These are phyloP conservation scores for Capsicum pubescens DNA, from an alignment of 257 asterid genomes.

Conservation along the genomic window DNA sequence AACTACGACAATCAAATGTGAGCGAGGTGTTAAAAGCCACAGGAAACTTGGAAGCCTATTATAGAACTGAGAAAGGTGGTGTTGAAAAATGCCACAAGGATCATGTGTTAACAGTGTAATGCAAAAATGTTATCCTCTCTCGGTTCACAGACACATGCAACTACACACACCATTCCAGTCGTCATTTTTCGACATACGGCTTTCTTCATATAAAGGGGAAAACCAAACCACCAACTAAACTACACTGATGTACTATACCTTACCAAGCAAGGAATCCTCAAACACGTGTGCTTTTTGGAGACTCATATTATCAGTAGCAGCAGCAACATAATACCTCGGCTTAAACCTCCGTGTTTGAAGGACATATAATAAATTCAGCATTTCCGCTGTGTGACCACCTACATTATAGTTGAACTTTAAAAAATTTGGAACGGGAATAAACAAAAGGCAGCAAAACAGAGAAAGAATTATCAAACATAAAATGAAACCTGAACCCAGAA, in stretches of 20 bases:
- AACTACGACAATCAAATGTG: not conserved
- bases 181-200: not conserved
- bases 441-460: not conserved
- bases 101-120: not conserved
- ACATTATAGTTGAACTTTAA: slow-evolving; percentile 26
- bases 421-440: not conserved
- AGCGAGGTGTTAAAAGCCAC: not conserved
- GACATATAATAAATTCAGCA: slow-evolving; percentile 73
- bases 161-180: not conserved
- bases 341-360: slow-evolving; percentile 68
- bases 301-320: slow-evolving; percentile 97
- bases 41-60: not conserved
- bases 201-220: not conserved
- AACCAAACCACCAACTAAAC: not conserved
- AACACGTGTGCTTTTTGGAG: slow-evolving; percentile 79
- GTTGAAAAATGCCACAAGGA: not conserved
- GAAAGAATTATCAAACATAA: not conserved
- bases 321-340: slow-evolving; percentile 83
- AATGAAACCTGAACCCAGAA: slow-evolving; percentile 78
- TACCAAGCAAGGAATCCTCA: slow-evolving; percentile 64
- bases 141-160: not conserved
- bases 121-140: not conserved
- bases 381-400: slow-evolving; percentile 99
- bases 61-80: not conserved
- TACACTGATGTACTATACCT: slow-evolving; percentile 45